Base-by-base conservation (phyloP, 2,329 filamentous ascomycete genomes). In the Nemania sp. region DNA sequence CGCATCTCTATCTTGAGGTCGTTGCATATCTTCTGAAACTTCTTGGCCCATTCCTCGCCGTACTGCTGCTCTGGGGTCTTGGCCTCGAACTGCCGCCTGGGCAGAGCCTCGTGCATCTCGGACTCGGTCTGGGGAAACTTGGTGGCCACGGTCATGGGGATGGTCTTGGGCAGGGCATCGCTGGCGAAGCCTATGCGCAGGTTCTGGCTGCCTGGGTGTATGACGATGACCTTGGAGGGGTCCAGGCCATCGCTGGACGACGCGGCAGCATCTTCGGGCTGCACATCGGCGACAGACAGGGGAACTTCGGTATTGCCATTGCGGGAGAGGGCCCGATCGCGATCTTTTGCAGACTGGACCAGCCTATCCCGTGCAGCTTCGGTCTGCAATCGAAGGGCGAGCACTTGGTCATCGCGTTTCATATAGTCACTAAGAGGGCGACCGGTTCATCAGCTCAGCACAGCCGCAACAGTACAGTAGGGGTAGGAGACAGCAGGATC, bases 201-300 rank as follows among this genome's bases (percentile, higher is more conserved):
- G 67, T 98, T 98, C 76, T 98, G 94, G 73, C 94, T 98, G 32
- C 95, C 95, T 2, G 94, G 88, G 73, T 99, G 95, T 69, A 99
- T 91, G 62, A 98, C 90, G 72, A 99, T 94, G 62, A 96, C 90
- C 75, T 94, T 96, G 10, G 92, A 94, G 5, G 92, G 90, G 67
- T 91, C 88, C 51, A 87, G 80, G 45, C 86, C 86, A 69, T 87
- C 84, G 13, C 81, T 79, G 12, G 81, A 79, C 9, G 83, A 79
- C 46, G 83, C 81, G 57, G 82, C 81, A 50, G 78, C 81, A 66
- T 80, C 81, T n/a, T 86, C 83, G 45, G 80, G 79, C 54, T 82
- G 82, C 72, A 89, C 82, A 15, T 87, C 86, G 46, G 84, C 81
- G 65, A 86, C 78, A 5, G 84, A 81, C 4, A 87, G 76, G 0